Conservation (phyloP, 345 rosid genomes). For the Triadica sebifera region DNA sequence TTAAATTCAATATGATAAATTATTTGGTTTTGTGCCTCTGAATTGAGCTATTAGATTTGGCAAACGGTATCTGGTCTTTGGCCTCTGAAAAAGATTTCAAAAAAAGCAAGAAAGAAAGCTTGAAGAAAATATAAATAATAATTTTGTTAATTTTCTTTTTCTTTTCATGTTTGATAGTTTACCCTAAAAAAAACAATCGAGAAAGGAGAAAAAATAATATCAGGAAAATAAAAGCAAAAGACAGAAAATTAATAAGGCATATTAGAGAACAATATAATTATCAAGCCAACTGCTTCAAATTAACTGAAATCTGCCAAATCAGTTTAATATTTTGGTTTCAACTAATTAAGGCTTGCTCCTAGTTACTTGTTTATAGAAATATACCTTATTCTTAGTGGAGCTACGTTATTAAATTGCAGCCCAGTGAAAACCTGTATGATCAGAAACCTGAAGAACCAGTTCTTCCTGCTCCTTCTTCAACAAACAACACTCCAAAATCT, state of each 20-base stretch:
- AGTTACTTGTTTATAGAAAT: neutral
- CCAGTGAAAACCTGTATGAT: conserved; percentile 82
- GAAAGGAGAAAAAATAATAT: neutral
- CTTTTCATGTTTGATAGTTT: neutral
- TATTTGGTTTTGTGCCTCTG: neutral
- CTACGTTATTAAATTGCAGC: conserved; percentile 41
- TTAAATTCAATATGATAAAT: neutral
- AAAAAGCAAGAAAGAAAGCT: no score
- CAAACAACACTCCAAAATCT: conserved; percentile 42
- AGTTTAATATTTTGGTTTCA: neutral
- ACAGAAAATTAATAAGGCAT: neutral
- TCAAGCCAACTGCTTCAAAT: neutral
- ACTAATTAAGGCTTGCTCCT: neutral
- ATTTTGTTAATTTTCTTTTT: no score
- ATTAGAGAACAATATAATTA: neutral
- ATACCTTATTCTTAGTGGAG: neutral
- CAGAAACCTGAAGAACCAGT: conserved; percentile 95
- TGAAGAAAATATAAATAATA: no score
- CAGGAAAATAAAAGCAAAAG: neutral
- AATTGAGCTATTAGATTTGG: neutral
- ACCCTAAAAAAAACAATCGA: neutral
- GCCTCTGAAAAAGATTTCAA: neutral
- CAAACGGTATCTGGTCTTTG: neutral
- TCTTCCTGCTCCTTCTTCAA: conserved; percentile 54
- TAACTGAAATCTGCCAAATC: neutral